Evolutionary conservation across 305 asterid genomes (phyloP).

Genomic region (Fraxinus angustifolia): DNA sequence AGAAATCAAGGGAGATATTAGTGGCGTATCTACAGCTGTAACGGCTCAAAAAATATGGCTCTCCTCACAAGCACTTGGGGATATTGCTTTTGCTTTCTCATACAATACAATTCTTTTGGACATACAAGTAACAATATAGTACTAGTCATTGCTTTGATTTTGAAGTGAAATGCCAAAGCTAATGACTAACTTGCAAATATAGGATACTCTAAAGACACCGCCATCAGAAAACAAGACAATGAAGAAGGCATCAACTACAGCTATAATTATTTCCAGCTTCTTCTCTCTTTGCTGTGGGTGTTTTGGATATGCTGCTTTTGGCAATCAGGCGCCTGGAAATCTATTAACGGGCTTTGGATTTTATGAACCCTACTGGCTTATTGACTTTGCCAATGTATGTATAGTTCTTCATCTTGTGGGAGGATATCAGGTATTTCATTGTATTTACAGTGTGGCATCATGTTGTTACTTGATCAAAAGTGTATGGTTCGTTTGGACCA

Average conservation of each 20-base stretch:
- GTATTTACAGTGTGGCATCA: background rate
- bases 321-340: conserved; percentile 37
- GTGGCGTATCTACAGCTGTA: conserved; percentile 28
- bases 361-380: conserved; percentile 48
- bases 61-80: conserved; percentile 48
- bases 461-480: background rate
- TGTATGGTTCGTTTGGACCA: background rate
- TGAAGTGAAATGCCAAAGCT: conserved; percentile 16
- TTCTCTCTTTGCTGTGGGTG: conserved; percentile 47
- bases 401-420: conserved; percentile 44
- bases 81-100: conserved; percentile 45
- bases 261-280: conserved; percentile 39
- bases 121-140: conserved; percentile 34
- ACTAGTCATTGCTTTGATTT: conserved; percentile 6
- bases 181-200: background rate
- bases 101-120: conserved; percentile 45
- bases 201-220: conserved; percentile 49
- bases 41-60: conserved; percentile 42
- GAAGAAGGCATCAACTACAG: conserved; percentile 37
- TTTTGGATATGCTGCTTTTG: conserved; percentile 47
- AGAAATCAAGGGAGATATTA: conserved; percentile 36
- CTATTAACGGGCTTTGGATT: conserved; percentile 41
- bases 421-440: conserved; percentile 38
- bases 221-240: conserved; percentile 39
- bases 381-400: conserved; percentile 43